Evolutionary conservation across 768 basidiomycete species (phyloP).

Genomic region (Lanmaoa rubissima): DNA sequence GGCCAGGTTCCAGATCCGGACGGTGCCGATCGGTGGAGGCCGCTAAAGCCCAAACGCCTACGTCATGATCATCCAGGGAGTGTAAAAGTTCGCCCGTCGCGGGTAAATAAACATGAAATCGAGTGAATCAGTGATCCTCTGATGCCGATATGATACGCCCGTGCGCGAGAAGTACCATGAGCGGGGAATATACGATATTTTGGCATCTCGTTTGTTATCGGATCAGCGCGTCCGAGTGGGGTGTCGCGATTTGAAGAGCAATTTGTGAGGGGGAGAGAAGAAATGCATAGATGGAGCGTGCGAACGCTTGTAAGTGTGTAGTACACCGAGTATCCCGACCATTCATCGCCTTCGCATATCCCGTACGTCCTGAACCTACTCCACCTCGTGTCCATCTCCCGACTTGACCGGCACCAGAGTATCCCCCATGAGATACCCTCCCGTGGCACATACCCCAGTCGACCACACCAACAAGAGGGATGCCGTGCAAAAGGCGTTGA

Average conservation of each 20-base stretch:
- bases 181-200: slow-evolving; percentile 83
- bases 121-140: slow-evolving; percentile 74
- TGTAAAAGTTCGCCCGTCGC: slow-evolving; percentile 70
- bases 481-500: neutral
- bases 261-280: slow-evolving; percentile 67
- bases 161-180: slow-evolving; percentile 83
- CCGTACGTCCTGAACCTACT: no score
- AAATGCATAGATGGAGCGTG: slow-evolving; percentile 61
- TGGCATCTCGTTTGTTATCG: slow-evolving; percentile 66
- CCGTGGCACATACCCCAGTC: no score
- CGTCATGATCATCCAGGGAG: slow-evolving; percentile 85
- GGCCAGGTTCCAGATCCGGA: slow-evolving; percentile 85
- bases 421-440: no score
- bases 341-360: no score
- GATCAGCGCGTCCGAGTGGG: slow-evolving; percentile 71
- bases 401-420: no score
- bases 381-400: no score
- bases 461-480: neutral
- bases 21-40: slow-evolving; percentile 89
- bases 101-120: slow-evolving; percentile 91
- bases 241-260: slow-evolving; percentile 88
- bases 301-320: slow-evolving; percentile 54
- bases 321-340: no score
- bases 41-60: slow-evolving; percentile 96
- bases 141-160: slow-evolving; percentile 96